Percentiles rank a stretch among this genome's conserved stretches.
Conservation (phyloP, 371 early-diverging fungal species). For the Mucor indicus region DNA sequence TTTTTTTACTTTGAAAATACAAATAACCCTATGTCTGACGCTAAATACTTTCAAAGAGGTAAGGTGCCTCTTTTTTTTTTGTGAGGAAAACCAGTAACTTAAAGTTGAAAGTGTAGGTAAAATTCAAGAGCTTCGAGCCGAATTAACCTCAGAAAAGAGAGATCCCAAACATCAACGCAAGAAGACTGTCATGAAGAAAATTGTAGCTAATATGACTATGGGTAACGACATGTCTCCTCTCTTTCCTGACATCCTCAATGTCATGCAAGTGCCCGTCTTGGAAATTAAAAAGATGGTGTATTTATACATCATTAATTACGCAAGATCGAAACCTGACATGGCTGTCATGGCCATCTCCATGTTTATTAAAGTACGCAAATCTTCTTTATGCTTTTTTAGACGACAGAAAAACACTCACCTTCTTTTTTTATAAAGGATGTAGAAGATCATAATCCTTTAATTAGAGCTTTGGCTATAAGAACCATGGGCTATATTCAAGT, state of each 20-base stretch:
- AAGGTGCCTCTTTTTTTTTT: background rate
- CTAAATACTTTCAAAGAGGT: constrained; percentile 88
- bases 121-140: constrained; percentile 91
- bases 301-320: constrained; percentile 84
- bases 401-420: constrained; percentile 9
- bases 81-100: no score
- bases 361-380: constrained; percentile 68
- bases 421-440: constrained; percentile 52
- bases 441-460: constrained; percentile 85
- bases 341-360: constrained; percentile 79
- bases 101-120: constrained; percentile 63
- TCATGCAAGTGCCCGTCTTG: constrained; percentile 54
- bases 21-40: constrained; percentile 62
- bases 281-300: constrained; percentile 92
- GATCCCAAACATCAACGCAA: constrained; percentile 87
- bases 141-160: constrained; percentile 88
- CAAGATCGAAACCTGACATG: constrained; percentile 87
- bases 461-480: constrained; percentile 88
- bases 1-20: background rate
- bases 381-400: no score
- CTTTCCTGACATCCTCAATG: constrained; percentile 62
- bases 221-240: constrained; percentile 96
- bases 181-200: constrained; percentile 90
- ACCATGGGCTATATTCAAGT: constrained; percentile 94
- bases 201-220: constrained; percentile 98